Base-by-base conservation (phyloP, 495 filamentous ascomycete species). In the Hypoxylon trugodes region DNA sequence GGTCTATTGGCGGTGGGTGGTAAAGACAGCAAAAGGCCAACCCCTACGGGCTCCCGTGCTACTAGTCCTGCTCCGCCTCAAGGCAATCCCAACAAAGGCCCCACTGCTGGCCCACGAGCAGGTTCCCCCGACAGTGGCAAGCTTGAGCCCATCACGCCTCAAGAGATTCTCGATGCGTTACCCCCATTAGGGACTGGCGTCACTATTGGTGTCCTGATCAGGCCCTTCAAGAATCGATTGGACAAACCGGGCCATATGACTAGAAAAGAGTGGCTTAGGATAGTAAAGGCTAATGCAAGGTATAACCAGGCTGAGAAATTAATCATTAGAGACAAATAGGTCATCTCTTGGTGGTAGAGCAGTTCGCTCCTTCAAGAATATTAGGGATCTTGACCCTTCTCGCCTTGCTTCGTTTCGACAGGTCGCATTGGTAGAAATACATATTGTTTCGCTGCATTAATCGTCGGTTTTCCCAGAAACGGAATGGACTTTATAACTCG, bases 91-190 rank as follows among this genome's bases (percentile, higher is more conserved):
- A 47, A 25, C 6, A 57, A 42, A 35, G 53, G 47, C 4, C 2
- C 41, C 13, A 19, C 56, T 10, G 21, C 28, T 9, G 30, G 45
- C 18, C 36, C 58, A 19, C 51, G 63, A 43, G 53, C 67, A 30
- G 13, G 24, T 21, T 68, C 63, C 77, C 84, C 87, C 19, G 76
- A 9, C 52, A 59, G 35, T 47, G 52, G 13, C 25, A 53, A 0
- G 8, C 52, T n/a, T 21, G 40, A 58, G 13, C 24, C 50, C 18
- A 63, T 70, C 19, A 68, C 70, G 6, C 76, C 83, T 4, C 84
- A 82, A n/a, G 92, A 96, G 70, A 88, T 95, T 50, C 77, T 88
- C 64, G 82, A 84, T 3, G 84, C 83, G 1, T 81, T 93, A 38
- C 89, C 89, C 1, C 74, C 80, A 5, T 78, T 80, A n/a, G 74